Evolutionary conservation across 176 grass and related monocot species (phyloP).

Genomic region (Zea mays): Zm-B73-REFERENCE-NAM-5.0 NC_050100.1:126951001-126951500

Average conservation of each 20-base stretch:
- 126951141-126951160: conserved; percentile 60
- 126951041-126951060: conserved; percentile 32
- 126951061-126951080: conserved; percentile 33
- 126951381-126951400: conserved; percentile 48
- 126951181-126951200: conserved; percentile 48
- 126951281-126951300: too few relatives aligned
- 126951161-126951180: conserved; percentile 29
- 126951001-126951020: conserved; percentile 47
- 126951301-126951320: not conserved
- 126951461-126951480: conserved; percentile 71
- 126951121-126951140: conserved; percentile 49
- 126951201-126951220: conserved; percentile 35
- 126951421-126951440: conserved; percentile 65
- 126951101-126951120: conserved; percentile 37
- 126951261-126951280: too few relatives aligned
- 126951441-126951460: conserved; percentile 53
- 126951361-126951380: conserved; percentile 17
- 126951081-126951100: conserved; percentile 37
- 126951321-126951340: conserved; percentile 48
- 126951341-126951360: not conserved
- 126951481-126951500: conserved; percentile 54
- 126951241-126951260: too few relatives aligned
- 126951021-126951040: conserved; percentile 37
- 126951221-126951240: too few relatives aligned
- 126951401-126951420: conserved; percentile 73